Conservation (phyloP, 108 stramenopile genomes). For the Cyclotella cryptica region DNA sequence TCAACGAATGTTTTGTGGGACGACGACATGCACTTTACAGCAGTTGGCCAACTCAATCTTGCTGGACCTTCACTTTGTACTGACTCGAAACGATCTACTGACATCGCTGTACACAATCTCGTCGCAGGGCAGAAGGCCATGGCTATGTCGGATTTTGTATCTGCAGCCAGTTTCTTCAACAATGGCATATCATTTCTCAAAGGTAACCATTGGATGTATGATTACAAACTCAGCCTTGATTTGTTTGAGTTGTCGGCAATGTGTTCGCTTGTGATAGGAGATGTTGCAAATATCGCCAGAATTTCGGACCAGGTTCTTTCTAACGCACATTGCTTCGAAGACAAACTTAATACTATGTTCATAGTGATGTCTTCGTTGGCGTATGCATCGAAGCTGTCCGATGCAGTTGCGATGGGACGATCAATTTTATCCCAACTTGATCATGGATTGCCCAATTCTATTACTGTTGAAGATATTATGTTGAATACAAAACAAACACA, state of each 20-base stretch:
- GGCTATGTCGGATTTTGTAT: conserved; percentile 21
- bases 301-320: conserved; percentile 9
- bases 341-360: background rate
- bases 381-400: background rate
- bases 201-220: conserved; percentile 16
- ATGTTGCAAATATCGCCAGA: background rate
- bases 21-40: conserved; percentile 7
- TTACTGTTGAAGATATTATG: background rate
- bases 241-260: conserved; percentile 20
- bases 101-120: conserved; percentile 15
- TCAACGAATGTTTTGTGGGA: too few species aligned
- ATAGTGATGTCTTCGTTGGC: background rate
- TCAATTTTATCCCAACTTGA: conserved; percentile 18
- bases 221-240: conserved; percentile 33
- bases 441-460: background rate
- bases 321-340: conserved; percentile 17
- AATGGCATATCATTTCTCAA: conserved; percentile 21
- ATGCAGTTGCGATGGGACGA: conserved; percentile 3
- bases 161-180: conserved; percentile 15
- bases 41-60: conserved; percentile 15
- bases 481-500: background rate
- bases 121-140: conserved; percentile 27
- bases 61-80: background rate
- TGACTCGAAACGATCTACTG: background rate
- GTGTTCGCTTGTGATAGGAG: conserved; percentile 10